Base-by-base conservation (phyloP, 2,329 filamentous ascomycete genomes). In the Plenodomus tracheiphilus region DNA sequence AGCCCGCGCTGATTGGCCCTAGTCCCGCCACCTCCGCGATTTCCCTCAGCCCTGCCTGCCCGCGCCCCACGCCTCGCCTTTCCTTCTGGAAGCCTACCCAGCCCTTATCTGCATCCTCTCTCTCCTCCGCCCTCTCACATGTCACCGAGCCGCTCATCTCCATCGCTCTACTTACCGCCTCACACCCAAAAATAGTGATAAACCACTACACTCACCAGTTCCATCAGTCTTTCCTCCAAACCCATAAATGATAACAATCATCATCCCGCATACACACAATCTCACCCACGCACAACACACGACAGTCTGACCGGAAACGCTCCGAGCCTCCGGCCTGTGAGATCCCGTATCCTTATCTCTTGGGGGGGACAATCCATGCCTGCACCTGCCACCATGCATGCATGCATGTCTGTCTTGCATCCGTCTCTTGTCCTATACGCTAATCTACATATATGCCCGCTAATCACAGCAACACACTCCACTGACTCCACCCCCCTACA, bases 331-430 rank as follows among this genome's bases (percentile, higher is more conserved):
- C 36, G 44, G 58, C 65, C 65, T 67, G 55, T 66, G 53, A 65
- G 49, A 51, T 39, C 22, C 38, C 49, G 39, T 48, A 53, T 59
- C 52, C 54, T 69, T 69, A 69, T 69, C 65, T 61, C 51, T 39
- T n/a, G n/a, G n/a, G n/a, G n/a, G n/a, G n/a, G n/a, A n/a, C n/a
- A n/a, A n/a, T n/a, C n/a, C n/a, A n/a, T n/a, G n/a, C n/a, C n/a
- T n/a, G n/a, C n/a, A n/a, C n/a, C n/a, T 35, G 49, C 41, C 8
- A 21, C 18, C 42, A 32, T 28, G 36, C 7, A 59, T 46, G 58
- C 59, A 61, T 47, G 55, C 51, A 59, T 45, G 41, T 51, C 52
- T 58, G 53, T 53, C 58, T 53, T 63, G 59, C 61, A 61, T 53
- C 43, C 44, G 21, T 13, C 25, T 17, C 39, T 42, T 39, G 41